Evolutionary conservation across 176 grass and related monocot species (phyloP), one percentile per base, ranked within the genome.

Genomic region (maize (Zea mays)): DNA sequence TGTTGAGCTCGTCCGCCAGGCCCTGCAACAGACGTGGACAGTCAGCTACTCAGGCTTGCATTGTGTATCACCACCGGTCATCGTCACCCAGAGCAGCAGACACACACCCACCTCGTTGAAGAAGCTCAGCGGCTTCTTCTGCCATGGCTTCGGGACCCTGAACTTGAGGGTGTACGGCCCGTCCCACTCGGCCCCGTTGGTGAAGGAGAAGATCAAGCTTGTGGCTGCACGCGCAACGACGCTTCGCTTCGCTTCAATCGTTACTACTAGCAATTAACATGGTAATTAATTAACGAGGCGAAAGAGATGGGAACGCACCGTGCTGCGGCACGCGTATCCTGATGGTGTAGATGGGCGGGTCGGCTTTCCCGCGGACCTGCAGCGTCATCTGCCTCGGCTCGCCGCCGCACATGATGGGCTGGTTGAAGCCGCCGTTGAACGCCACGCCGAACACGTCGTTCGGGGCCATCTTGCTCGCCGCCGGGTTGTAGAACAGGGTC

Each of bases 401-500:
- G 49, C 89, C 85, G 42, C 95, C 89, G 37, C 95, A 97, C 95
- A 94, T 97, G 74, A 97, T 97, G 15, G 95, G 95, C 80, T 97
- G 95, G 85, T 97, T 97, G 86, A 97, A 97, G 8, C 95, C 91
- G 37, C 95, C 95, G 75, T 92, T 98, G 65, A 98, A 98, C 45
- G 91, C 95, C 82, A 98, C 49, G 50, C 95, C 91, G 38, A 94
- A 92, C 73, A 85, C 59, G 39, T 88, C 83, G 77, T 81, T 92
- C 4, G 85, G 91, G 17, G 80, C 10, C 66, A 98, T 33, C 74
- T 83, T 92, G 47, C 5, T 65, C 48, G 87, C 83, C 42, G 62
- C 85, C 43, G 95, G 89, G 86, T 98, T 98, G 76, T 94, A 94
- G 91, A 98, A 98, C 13, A 98, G 87, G 11, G 81, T 92, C 80